Conservation (phyloP, 257 asterid species). For the Petunia axillaris region DNA sequence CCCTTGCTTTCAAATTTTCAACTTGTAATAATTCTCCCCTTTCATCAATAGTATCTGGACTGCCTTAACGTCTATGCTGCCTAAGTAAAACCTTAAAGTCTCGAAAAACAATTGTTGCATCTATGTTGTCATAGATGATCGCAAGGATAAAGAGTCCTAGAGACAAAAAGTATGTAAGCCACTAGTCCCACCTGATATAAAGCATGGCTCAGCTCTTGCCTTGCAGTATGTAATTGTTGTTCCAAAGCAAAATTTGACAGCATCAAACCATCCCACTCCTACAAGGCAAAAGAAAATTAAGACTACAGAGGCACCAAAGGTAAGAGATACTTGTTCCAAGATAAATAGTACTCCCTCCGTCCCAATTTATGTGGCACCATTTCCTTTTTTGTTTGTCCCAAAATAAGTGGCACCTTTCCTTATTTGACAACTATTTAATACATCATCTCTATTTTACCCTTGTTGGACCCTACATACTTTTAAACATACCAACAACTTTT, state of each 20-base stretch:
- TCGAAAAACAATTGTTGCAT: not conserved
- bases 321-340: not conserved
- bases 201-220: conserved; percentile 99
- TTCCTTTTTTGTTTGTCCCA: too few species aligned
- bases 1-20: conserved; percentile 4
- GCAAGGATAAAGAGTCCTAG: not conserved
- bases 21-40: not conserved
- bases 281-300: not conserved
- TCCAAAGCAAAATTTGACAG: conserved; percentile 93
- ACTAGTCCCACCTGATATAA: conserved; percentile 72
- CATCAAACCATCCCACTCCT: conserved; percentile 99
- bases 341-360: too few species aligned
- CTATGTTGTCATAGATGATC: not conserved
- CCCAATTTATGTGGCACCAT: too few species aligned
- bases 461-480: too few species aligned
- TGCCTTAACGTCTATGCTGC: not conserved
- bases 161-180: not conserved
- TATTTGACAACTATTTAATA: too few species aligned
- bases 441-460: too few species aligned
- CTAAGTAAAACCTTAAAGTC: not conserved
- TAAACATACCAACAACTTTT: too few species aligned
- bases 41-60: not conserved
- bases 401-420: too few species aligned
- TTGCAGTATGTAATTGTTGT: conserved; percentile 90
- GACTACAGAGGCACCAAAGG: not conserved